Percentiles rank a stretch among this genome's conserved stretches.
Conservation (phyloP, 192 early-diverging fungal genomes). For the Entomortierella parvispora region DNA sequence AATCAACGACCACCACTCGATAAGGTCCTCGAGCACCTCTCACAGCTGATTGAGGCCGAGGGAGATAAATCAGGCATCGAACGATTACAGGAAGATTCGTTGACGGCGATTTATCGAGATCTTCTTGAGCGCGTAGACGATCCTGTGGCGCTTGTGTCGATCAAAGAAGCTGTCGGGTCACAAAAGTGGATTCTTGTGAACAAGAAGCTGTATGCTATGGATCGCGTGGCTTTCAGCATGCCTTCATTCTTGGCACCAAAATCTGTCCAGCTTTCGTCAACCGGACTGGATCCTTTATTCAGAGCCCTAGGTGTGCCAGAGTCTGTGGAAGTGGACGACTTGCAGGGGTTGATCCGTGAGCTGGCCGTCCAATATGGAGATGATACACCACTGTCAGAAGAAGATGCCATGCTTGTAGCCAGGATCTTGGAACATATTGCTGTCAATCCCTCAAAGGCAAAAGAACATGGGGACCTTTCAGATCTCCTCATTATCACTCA, state of each 20-base stretch:
- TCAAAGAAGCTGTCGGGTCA: neutral
- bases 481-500: constrained; percentile 6
- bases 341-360: neutral
- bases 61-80: neutral
- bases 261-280: constrained; percentile 1
- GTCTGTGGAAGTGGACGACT: neutral
- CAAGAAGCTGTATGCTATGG: neutral
- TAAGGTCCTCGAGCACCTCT: constrained; percentile 20
- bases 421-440: constrained; percentile 1
- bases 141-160: neutral
- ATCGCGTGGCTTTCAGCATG: constrained; percentile 14
- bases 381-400: neutral
- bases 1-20: constrained; percentile 22
- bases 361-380: constrained; percentile 1
- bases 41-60: constrained; percentile 2
- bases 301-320: constrained; percentile 21
- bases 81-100: neutral
- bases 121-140: neutral
- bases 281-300: constrained; percentile 4
- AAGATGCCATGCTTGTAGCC: constrained; percentile 13
- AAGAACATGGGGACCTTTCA: neutral
- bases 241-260: constrained; percentile 8
- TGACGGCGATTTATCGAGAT: constrained; percentile 1
- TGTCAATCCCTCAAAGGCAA: too few relatives aligned
- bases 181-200: constrained; percentile 19